Percentiles rank a stretch among this genome's conserved stretches.
Evolutionary conservation across 2,329 filamentous ascomycete species (phyloP).

Genomic region (Fusarium nelsonii): DNA sequence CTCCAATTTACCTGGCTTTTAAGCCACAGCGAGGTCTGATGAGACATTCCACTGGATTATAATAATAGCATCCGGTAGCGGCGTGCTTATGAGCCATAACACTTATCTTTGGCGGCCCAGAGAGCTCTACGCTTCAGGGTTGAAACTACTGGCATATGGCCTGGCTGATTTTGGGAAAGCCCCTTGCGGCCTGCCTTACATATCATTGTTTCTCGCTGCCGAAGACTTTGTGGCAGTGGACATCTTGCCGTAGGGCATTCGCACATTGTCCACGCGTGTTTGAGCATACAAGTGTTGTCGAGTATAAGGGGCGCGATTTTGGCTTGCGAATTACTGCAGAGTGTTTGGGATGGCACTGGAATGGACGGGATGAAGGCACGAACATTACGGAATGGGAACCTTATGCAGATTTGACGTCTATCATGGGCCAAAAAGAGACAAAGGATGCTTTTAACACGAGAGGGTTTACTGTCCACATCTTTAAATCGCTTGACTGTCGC

Average conservation of each 20-base stretch:
- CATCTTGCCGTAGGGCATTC: slow-evolving; percentile 30
- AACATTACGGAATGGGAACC: slow-evolving; percentile 46
- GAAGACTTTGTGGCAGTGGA: slow-evolving; percentile 28
- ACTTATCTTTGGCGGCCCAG: slow-evolving; percentile 6
- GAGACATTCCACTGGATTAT: slow-evolving; percentile 25
- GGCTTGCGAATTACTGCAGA: slow-evolving; percentile 36
- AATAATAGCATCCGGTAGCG: slow-evolving; percentile 36
- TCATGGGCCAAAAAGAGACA: slow-evolving; percentile 46
- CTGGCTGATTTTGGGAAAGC: slow-evolving; percentile 3
- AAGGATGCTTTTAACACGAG: slow-evolving; percentile 42
- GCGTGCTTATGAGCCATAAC: slow-evolving; percentile 5
- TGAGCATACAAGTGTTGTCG: slow-evolving; percentile 27
- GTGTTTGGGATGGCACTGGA: slow-evolving; percentile 39
- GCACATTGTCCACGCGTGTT: slow-evolving; percentile 24
- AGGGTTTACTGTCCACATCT: slow-evolving; percentile 16
- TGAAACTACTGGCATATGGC: slow-evolving; percentile 2
- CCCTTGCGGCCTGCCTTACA: slow-evolving; percentile 12
- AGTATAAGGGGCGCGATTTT: slow-evolving; percentile 24
- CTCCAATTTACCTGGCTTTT: slow-evolving; percentile 34
- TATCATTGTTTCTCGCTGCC: slow-evolving; percentile 29
- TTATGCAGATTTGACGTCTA: slow-evolving; percentile 47
- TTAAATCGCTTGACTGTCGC: slow-evolving; percentile 8
- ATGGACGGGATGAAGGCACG: slow-evolving; percentile 45
- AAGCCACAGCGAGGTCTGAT: slow-evolving; percentile 29
- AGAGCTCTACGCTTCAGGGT: slow-evolving; percentile 8